Conservation (phyloP, 2,329 filamentous ascomycete genomes). For the Mycosphaerella sp. region DNA sequence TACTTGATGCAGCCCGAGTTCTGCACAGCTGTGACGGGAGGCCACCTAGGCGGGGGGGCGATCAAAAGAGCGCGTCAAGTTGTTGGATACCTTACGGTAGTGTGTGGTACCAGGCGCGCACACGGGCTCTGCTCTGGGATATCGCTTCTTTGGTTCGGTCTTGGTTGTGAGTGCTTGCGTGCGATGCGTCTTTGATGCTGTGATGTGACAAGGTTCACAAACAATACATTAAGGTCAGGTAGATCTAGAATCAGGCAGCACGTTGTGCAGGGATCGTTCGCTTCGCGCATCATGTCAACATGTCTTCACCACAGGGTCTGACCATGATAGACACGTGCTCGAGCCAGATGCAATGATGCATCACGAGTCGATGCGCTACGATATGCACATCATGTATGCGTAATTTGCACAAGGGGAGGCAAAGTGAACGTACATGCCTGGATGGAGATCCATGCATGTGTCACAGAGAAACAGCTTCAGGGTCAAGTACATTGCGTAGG, state of each 20-base stretch:
- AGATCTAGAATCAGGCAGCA: background rate
- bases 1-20: background rate
- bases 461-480: background rate
- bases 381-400: background rate
- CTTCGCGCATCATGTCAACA: too few relatives aligned
- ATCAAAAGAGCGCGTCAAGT: conserved; percentile 41
- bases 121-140: background rate
- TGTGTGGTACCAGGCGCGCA: background rate
- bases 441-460: background rate
- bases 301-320: background rate
- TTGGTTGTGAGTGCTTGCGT: background rate
- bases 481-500: background rate
- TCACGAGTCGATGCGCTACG: background rate
- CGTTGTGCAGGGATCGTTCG: too few relatives aligned
- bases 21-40: background rate
- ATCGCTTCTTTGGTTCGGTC: background rate
- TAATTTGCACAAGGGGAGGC: too few relatives aligned
- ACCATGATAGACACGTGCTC: background rate
- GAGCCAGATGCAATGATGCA: background rate
- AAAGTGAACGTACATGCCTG: background rate
- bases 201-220: too few relatives aligned
- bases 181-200: background rate
- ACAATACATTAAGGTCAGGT: too few relatives aligned
- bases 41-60: background rate
- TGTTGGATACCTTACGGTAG: background rate